These are phyloP conservation scores for Aspergillus unguis DNA, from an alignment of 2,329 filamentous ascomycete species.

Conservation along the genomic window DNA sequence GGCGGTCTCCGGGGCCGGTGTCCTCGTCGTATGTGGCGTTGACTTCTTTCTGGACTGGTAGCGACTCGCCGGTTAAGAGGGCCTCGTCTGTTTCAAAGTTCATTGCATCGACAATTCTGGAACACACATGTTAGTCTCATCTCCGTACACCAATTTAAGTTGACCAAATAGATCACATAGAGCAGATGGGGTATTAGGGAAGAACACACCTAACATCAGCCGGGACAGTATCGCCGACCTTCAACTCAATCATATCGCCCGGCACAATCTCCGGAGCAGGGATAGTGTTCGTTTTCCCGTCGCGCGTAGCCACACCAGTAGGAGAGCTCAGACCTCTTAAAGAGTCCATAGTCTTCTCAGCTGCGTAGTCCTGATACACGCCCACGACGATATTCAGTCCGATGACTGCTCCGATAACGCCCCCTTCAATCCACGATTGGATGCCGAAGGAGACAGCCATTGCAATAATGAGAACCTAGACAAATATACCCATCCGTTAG, in stretches of 20 bases:
- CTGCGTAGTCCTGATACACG: slow-evolving; percentile 60
- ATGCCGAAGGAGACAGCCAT: slow-evolving; percentile 63
- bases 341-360: slow-evolving; percentile 61
- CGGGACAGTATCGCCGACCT: slow-evolving; percentile 61
- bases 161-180: too few species aligned
- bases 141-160: background rate
- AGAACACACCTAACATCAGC: slow-evolving; percentile 56
- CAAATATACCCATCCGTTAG: background rate
- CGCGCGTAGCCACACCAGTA: slow-evolving; percentile 56
- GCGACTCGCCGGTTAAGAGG: slow-evolving; percentile 60
- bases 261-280: slow-evolving; percentile 60
- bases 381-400: slow-evolving; percentile 57
- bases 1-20: slow-evolving; percentile 57
- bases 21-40: slow-evolving; percentile 45
- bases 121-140: slow-evolving; percentile 30
- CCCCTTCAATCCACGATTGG: slow-evolving; percentile 57
- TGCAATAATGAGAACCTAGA: slow-evolving; percentile 71
- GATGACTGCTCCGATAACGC: slow-evolving; percentile 59
- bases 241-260: slow-evolving; percentile 56
- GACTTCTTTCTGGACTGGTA: slow-evolving; percentile 56
- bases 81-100: slow-evolving; percentile 74
- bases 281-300: slow-evolving; percentile 54
- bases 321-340: slow-evolving; percentile 57
- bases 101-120: slow-evolving; percentile 55
- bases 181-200: too few species aligned